phyloP scores from a whole-genome alignment of 2,329 filamentous ascomycete species.

The Escovopsis weberi region DNA sequence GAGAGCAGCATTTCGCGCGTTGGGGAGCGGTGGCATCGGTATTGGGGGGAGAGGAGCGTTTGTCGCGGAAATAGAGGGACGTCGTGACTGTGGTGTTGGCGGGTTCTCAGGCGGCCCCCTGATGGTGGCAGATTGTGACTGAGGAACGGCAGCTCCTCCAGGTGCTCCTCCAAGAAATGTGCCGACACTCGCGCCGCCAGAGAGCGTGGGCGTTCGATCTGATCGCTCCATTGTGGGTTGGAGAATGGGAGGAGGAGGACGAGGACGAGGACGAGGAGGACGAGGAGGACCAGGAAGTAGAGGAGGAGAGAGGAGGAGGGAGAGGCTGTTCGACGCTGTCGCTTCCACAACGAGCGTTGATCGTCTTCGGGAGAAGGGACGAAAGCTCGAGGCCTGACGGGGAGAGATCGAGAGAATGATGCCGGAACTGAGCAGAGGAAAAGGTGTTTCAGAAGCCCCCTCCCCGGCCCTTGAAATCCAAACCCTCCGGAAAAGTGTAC shows the following conservation, averaged over 20 bases:
- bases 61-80: constrained; percentile 22
- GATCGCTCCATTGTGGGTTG: constrained; percentile 19
- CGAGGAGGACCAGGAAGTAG: too few species aligned
- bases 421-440: constrained; percentile 7
- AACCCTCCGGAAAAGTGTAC: too few species aligned
- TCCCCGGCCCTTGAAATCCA: constrained; percentile 3
- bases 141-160: constrained; percentile 8
- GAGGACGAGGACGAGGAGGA: constrained; percentile 1
- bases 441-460: constrained; percentile 19
- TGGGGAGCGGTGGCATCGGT: constrained; percentile 30
- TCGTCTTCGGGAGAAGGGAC: not conserved
- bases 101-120: constrained; percentile 28
- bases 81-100: constrained; percentile 16
- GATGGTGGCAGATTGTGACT: constrained; percentile 10
- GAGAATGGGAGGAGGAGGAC: constrained; percentile 7
- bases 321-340: not conserved
- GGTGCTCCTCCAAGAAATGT: constrained; percentile 2
- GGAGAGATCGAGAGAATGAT: constrained; percentile 7
- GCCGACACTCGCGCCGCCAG: constrained; percentile 7
- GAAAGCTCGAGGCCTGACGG: not conserved
- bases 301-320: not conserved
- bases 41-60: constrained; percentile 28
- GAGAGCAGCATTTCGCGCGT: constrained; percentile 28
- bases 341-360: not conserved
- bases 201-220: constrained; percentile 16